A percentile compares a stretch with the other conserved stretches of the same genome.
Conservation (phyloP, 495 filamentous ascomycete species). For the Melanomma pulvis-pyrius region DNA sequence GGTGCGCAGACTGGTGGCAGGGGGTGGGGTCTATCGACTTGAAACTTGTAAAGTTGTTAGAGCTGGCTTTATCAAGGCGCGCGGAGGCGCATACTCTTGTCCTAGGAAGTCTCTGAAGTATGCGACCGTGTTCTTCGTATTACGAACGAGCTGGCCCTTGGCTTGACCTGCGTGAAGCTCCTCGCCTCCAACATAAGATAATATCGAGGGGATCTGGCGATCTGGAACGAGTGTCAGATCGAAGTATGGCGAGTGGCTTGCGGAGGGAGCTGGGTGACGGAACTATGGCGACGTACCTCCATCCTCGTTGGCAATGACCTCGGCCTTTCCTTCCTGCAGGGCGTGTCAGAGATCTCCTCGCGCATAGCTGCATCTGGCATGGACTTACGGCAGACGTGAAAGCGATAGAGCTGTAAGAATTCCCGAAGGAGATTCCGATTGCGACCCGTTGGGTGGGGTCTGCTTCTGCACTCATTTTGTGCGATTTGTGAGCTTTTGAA, state of each 20-base stretch:
- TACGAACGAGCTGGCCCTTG: constrained; percentile 88
- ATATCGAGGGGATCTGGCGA: constrained; percentile 91
- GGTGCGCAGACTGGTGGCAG: constrained; percentile 91
- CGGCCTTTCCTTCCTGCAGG: constrained; percentile 80
- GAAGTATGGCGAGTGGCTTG: too few species aligned
- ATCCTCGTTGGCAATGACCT: constrained; percentile 99
- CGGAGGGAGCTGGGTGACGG: neutral
- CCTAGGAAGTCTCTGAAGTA: constrained; percentile 96
- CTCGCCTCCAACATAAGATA: constrained; percentile 93
- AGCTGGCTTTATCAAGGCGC: neutral
- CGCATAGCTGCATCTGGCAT: neutral
- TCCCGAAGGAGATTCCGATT: constrained; percentile 97
- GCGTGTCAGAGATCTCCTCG: constrained; percentile 1
- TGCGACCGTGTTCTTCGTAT: constrained; percentile 87
- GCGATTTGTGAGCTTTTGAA: neutral
- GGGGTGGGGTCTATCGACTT: constrained; percentile 95
- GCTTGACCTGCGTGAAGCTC: constrained; percentile 97
- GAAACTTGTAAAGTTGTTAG: constrained; percentile 57
- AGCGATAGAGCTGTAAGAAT: constrained; percentile 96
- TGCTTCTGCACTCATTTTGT: constrained; percentile 59
- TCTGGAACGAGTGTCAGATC: constrained; percentile 56
- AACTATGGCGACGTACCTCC: constrained; percentile 63
- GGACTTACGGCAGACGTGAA: constrained; percentile 68
- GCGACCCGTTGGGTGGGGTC: constrained; percentile 61
- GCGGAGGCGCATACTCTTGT: constrained; percentile 65